These are phyloP conservation scores for Ustilaginoidea virens DNA, from an alignment of 2,329 filamentous ascomycete species.

Conservation along the genomic window DNA sequence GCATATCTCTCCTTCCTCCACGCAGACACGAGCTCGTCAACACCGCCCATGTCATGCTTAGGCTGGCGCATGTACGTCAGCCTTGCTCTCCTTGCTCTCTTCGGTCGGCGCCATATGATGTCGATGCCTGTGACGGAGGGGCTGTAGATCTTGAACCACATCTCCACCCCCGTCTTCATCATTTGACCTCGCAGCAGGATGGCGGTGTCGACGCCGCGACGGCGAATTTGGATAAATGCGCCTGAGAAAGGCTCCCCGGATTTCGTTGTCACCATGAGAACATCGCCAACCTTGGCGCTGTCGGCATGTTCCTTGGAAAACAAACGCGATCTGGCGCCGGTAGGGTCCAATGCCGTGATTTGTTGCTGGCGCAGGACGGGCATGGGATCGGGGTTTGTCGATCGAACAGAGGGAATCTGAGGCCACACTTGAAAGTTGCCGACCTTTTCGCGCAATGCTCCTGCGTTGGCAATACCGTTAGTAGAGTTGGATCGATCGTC, in stretches of 20 bases:
- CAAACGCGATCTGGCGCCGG: constrained; percentile 63
- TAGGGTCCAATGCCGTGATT: constrained; percentile 65
- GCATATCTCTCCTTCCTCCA: constrained; percentile 31
- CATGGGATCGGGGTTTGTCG: constrained; percentile 51
- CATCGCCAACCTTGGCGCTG: constrained; percentile 70
- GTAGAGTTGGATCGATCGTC: no score
- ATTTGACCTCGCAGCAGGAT: constrained; percentile 77
- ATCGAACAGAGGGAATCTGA: constrained; percentile 37
- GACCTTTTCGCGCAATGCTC: constrained; percentile 19
- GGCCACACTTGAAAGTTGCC: constrained; percentile 36
- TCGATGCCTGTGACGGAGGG: constrained; percentile 84
- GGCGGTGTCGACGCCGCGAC: constrained; percentile 76
- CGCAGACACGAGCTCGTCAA: constrained; percentile 58
- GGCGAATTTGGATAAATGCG: constrained; percentile 73
- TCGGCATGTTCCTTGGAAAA: constrained; percentile 69
- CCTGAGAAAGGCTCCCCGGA: constrained; percentile 76
- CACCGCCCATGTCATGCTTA: constrained; percentile 74
- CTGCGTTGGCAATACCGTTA: no score
- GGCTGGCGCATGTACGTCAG: constrained; percentile 85
- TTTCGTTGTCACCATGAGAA: constrained; percentile 76
- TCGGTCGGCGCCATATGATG: constrained; percentile 73
- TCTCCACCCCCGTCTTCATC: constrained; percentile 78
- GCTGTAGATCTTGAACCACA: constrained; percentile 94
- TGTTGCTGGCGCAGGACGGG: constrained; percentile 50
- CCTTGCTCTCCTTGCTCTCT: constrained; percentile 73